Conservation (phyloP, 106 monocot genomes). For the Apostasia ramifera region DNA sequence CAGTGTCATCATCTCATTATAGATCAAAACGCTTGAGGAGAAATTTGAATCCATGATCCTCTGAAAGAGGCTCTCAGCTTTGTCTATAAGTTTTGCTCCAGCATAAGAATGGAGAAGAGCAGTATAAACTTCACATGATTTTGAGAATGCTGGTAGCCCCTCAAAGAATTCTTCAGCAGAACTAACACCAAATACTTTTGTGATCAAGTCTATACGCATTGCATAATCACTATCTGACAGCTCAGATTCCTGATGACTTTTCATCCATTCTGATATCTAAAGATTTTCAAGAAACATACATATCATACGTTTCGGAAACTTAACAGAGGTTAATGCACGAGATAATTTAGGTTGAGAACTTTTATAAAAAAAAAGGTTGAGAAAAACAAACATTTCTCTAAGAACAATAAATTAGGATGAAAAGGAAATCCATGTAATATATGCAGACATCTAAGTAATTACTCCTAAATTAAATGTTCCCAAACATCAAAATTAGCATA, state of each 20-base stretch:
- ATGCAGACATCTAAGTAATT: too few relatives aligned
- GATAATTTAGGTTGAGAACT: too few relatives aligned
- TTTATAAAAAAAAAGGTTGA: too few relatives aligned
- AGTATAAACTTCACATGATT: constrained; percentile 61
- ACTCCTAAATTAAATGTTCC: too few relatives aligned
- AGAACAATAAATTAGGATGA: too few relatives aligned
- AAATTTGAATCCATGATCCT: constrained; percentile 51
- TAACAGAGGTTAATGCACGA: neutral
- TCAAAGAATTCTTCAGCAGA: constrained; percentile 94
- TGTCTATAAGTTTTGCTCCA: constrained; percentile 48
- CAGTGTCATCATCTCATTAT: constrained; percentile 97
- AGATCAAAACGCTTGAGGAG: constrained; percentile 29
- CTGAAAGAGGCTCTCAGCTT: constrained; percentile 68
- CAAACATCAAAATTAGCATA: too few relatives aligned
- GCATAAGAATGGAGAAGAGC: constrained; percentile 88
- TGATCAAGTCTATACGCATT: constrained; percentile 71
- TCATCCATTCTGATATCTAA: constrained; percentile 97
- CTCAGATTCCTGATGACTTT: constrained; percentile 52
- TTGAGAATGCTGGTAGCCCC: constrained; percentile 52
- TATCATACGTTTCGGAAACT: neutral
- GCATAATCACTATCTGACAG: constrained; percentile 69
- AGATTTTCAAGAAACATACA: constrained; percentile 17
- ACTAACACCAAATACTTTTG: constrained; percentile 74
- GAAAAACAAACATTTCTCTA: too few relatives aligned
- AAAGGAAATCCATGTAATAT: too few relatives aligned